phyloP scores from a whole-genome alignment of 768 basidiomycete genomes.

The Lactarius deliciosus region DNA sequence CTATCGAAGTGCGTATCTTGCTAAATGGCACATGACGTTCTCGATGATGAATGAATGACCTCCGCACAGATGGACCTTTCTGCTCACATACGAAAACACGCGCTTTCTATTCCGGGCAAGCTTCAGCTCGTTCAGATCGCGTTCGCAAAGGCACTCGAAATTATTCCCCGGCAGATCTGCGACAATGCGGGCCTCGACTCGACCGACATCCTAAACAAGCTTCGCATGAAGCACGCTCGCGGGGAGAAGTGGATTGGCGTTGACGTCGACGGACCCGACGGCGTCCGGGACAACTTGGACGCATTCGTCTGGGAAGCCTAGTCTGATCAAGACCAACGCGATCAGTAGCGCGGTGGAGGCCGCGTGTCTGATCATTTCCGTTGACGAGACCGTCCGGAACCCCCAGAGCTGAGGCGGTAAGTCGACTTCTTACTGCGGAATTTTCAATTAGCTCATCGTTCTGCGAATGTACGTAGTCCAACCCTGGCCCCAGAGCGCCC shows the following conservation, averaged over 20 bases:
- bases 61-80: constrained; percentile 87
- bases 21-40: not conserved
- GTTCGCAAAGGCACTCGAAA: constrained; percentile 95
- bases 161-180: constrained; percentile 97
- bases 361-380: constrained; percentile 91
- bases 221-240: constrained; percentile 92
- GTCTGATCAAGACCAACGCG: constrained; percentile 92
- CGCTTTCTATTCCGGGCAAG: constrained; percentile 92
- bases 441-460: constrained; percentile 28
- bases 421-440: constrained; percentile 34
- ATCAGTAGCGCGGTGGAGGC: constrained; percentile 95
- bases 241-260: constrained; percentile 92
- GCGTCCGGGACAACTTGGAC: constrained; percentile 94
- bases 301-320: constrained; percentile 99
- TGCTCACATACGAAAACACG: constrained; percentile 87
- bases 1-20: constrained; percentile 64
- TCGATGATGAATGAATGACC: not conserved
- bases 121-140: constrained; percentile 91
- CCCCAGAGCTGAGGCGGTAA: constrained; percentile 91
- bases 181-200: constrained; percentile 98
- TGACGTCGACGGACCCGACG: constrained; percentile 85
- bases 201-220: constrained; percentile 94
- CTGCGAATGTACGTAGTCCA: constrained; percentile 47
- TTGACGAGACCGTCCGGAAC: constrained; percentile 96
- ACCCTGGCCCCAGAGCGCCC: constrained; percentile 84